Evolutionary conservation across 78 protist genomes (phyloP).

Genomic region (Dictyostelium firmibasis): DNA sequence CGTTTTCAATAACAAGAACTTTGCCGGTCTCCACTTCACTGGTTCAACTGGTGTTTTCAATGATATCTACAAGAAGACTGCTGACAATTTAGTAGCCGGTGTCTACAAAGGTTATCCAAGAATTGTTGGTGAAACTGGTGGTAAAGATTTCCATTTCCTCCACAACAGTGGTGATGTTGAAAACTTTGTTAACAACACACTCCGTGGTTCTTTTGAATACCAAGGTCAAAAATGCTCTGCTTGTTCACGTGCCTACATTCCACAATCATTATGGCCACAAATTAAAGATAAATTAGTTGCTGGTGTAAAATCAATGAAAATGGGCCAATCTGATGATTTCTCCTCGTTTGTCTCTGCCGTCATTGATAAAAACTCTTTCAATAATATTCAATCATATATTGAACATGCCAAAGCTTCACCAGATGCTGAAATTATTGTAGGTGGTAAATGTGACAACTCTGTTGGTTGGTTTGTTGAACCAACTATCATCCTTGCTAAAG

Average conservation of each 20-base stretch:
- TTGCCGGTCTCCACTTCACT: conserved; percentile 95
- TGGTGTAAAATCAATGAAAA: conserved; percentile 53
- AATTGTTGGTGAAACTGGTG: conserved; percentile 97
- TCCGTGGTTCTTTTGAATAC: conserved; percentile 95
- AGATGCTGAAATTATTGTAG: conserved; percentile 86
- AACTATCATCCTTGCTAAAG: conserved; percentile 87
- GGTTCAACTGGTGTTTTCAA: conserved; percentile 93
- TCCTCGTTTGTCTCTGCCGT: conserved; percentile 90
- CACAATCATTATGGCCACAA: conserved; percentile 85
- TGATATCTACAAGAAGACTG: conserved; percentile 79
- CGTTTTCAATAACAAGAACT: conserved; percentile 48
- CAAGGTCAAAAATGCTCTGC: conserved; percentile 98
- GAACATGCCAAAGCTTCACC: conserved; percentile 87
- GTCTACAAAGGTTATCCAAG: conserved; percentile 91
- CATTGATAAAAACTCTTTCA: conserved; percentile 90
- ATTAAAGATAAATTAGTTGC: conserved; percentile 72
- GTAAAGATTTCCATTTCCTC: conserved; percentile 96
- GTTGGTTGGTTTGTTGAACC: conserved; percentile 95
- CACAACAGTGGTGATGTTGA: conserved; percentile 85
- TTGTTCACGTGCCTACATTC: conserved; percentile 91
- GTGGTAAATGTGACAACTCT: conserved; percentile 86
- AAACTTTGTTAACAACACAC: conserved; percentile 68
- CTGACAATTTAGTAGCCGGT: conserved; percentile 70
- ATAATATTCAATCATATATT: conserved; percentile 85
- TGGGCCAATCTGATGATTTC: conserved; percentile 89